Percentiles rank a stretch among this genome's conserved stretches.
phyloP scores from a whole-genome alignment of 306 rosid genomes.

The Malus sieversii region DNA sequence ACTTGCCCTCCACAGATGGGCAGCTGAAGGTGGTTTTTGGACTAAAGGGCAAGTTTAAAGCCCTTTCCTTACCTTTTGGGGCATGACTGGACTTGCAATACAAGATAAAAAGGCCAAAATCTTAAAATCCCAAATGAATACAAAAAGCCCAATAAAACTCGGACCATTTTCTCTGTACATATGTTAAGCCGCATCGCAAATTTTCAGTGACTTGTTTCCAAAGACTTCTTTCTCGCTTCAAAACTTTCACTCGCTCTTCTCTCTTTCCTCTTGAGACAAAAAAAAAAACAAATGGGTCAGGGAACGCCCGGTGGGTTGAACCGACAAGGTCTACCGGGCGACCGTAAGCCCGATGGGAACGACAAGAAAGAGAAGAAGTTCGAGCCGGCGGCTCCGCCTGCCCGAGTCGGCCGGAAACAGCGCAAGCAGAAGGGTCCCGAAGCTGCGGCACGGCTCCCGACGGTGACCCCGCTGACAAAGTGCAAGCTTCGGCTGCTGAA shows the following conservation, averaged over 20 bases:
- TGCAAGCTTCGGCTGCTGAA: slow-evolving; percentile 78
- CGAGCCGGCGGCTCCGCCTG: slow-evolving; percentile 91
- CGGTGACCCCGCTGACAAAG: slow-evolving; percentile 76
- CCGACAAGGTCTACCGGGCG: slow-evolving; percentile 76
- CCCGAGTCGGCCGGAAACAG: slow-evolving; percentile 88
- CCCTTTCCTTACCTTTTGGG: too few relatives aligned
- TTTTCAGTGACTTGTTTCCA: too few relatives aligned
- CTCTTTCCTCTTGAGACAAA: not conserved
- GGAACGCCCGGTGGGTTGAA: slow-evolving; percentile 91
- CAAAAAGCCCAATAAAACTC: not conserved
- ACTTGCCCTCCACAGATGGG: too few relatives aligned
- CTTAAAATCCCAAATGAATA: too few relatives aligned
- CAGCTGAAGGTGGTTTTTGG: too few relatives aligned
- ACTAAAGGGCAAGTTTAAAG: too few relatives aligned
- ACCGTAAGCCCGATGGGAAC: slow-evolving; percentile 61
- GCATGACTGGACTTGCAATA: too few relatives aligned
- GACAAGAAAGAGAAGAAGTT: slow-evolving; percentile 91
- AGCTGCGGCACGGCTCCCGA: slow-evolving; percentile 77
- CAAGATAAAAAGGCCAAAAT: too few relatives aligned
- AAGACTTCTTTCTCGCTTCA: slow-evolving; percentile 6
- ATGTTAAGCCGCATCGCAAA: not conserved
- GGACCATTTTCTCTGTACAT: not conserved
- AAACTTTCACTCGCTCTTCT: not conserved
- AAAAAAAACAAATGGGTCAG: slow-evolving; percentile 68
- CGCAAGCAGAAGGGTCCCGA: slow-evolving; percentile 90